Percentiles rank a stretch among this genome's conserved stretches.
Evolutionary conservation across 176 grass and related monocot species (phyloP).

Genomic region (Themeda triandra): DNA sequence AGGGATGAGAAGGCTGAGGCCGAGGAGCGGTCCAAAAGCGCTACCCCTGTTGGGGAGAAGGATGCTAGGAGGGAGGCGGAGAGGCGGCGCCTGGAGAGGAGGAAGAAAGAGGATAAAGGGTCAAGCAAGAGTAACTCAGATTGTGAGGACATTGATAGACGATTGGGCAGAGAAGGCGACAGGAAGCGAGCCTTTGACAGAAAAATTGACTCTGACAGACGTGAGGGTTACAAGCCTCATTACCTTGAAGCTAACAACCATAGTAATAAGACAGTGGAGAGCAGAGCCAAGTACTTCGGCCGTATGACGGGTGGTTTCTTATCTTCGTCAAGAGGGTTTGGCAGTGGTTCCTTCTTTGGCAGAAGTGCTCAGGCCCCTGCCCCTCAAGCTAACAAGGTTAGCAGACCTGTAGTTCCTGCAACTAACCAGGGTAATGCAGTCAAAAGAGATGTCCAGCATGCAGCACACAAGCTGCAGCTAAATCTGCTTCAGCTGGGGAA

Average conservation of each 20-base stretch:
- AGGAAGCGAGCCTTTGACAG: slow-evolving; percentile 55
- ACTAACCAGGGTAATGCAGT: slow-evolving; percentile 49
- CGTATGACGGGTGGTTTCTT: no score
- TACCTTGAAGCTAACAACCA: slow-evolving; percentile 41
- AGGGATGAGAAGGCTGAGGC: slow-evolving; percentile 77
- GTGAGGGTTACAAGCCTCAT: slow-evolving; percentile 40
- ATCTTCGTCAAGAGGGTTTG: slow-evolving; percentile 68
- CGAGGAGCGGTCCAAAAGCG: slow-evolving; percentile 68
- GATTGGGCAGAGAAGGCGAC: slow-evolving; percentile 39
- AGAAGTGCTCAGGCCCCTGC: slow-evolving; percentile 47
- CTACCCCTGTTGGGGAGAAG: slow-evolving; percentile 65
- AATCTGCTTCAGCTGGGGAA: slow-evolving; percentile 50
- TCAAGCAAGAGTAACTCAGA: slow-evolving; percentile 94
- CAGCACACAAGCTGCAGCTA: slow-evolving; percentile 27
- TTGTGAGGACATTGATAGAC: slow-evolving; percentile 71
- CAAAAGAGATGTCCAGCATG: slow-evolving; percentile 56
- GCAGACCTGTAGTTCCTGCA: slow-evolving; percentile 30
- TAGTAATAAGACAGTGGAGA: slow-evolving; percentile 35
- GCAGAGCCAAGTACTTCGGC: slow-evolving; percentile 65
- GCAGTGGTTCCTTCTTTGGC: slow-evolving; percentile 57
- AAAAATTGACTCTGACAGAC: slow-evolving; percentile 51
- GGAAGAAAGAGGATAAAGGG: slow-evolving; percentile 77
- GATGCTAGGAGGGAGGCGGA: slow-evolving; percentile 61
- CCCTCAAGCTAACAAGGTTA: slow-evolving; percentile 48
- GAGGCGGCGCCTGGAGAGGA: slow-evolving; percentile 59